Conservation (phyloP, 495 filamentous ascomycete genomes). For the Astrocystis sublimbata region DNA sequence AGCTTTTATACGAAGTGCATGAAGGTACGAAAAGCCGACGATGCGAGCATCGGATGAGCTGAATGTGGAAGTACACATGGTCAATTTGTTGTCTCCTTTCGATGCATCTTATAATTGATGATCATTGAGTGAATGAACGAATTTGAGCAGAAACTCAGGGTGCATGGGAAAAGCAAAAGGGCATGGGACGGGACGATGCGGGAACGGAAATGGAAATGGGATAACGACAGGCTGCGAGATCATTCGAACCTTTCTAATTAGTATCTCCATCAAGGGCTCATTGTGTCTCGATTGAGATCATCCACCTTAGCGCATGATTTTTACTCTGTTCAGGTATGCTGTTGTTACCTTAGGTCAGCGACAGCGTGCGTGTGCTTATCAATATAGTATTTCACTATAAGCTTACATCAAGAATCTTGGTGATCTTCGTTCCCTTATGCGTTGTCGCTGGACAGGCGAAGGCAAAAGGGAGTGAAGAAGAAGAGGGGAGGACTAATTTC, state of each 20-base stretch:
- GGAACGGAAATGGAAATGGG: slow-evolving; percentile 18
- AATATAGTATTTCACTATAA: too few species aligned
- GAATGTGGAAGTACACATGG: not conserved
- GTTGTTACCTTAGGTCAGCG: too few species aligned
- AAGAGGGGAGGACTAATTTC: too few species aligned
- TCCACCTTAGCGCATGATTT: too few species aligned
- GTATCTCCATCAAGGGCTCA: slow-evolving; percentile 4
- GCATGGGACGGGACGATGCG: slow-evolving; percentile 7
- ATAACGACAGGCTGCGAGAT: not conserved
- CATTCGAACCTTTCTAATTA: too few species aligned
- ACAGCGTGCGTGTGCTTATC: too few species aligned
- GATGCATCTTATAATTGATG: slow-evolving; percentile 9
- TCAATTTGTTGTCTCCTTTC: too few species aligned
- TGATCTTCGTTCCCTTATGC: not conserved
- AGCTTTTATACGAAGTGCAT: slow-evolving; percentile 4
- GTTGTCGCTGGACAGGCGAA: not conserved
- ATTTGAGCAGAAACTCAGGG: slow-evolving; percentile 3
- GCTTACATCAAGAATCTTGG: too few species aligned
- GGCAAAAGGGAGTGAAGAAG: not conserved
- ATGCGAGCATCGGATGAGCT: not conserved
- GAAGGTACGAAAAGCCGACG: not conserved
- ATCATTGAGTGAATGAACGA: slow-evolving; percentile 20
- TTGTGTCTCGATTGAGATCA: not conserved
- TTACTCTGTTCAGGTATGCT: too few species aligned
- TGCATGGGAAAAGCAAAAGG: slow-evolving; percentile 7